Evolutionary conservation across 768 basidiomycete species (phyloP), one percentile per base, ranked within the genome.

Genomic region (Suillus americanus): DNA sequence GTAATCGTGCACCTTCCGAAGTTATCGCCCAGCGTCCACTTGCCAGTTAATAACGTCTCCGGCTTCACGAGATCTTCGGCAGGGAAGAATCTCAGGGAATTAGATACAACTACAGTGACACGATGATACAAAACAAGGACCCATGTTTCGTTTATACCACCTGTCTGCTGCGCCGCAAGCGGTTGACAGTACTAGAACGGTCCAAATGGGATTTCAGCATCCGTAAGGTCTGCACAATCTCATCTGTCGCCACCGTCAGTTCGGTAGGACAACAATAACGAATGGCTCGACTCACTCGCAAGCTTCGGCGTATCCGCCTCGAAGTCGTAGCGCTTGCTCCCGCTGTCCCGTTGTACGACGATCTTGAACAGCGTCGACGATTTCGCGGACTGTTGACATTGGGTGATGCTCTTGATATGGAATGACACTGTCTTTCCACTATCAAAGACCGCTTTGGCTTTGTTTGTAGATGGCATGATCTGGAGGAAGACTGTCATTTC

Each of bases 311-410:
- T 94, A 76, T 97, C 96, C 0, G 95, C 97, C 78, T 99, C 97
- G 73, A 97, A 98, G 71, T 99, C 97, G 73, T 98, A 99, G 45
- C 95, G 83, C 82, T 99, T 99, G 69, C 89, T 90, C 48, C 87
- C 83, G 50, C 84, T 83, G 43, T 86, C 84, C 67, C 91, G 81
- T 72, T 86, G 89, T 14, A 99, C 85, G 38, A 97, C 86, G 23
- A 99, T 83, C 81, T 96, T 97, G 85, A 99, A 96, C 43, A 86
- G 84, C 1, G 91, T 84, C 35, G 90, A 88, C 14, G 86, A 86
- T 75, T 95, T 94, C 54, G 87, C 83, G 1, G 89, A 89, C 72
- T 97, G 90, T 67, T 92, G 92, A 72, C 92, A 94, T 55, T 89
- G 86, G 38, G 87, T 85, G 50, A 99, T 88, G 65, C 89, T 89